Base-by-base conservation (phyloP, 2,329 filamentous ascomycete genomes). In the Stachybotrys elegans region DNA sequence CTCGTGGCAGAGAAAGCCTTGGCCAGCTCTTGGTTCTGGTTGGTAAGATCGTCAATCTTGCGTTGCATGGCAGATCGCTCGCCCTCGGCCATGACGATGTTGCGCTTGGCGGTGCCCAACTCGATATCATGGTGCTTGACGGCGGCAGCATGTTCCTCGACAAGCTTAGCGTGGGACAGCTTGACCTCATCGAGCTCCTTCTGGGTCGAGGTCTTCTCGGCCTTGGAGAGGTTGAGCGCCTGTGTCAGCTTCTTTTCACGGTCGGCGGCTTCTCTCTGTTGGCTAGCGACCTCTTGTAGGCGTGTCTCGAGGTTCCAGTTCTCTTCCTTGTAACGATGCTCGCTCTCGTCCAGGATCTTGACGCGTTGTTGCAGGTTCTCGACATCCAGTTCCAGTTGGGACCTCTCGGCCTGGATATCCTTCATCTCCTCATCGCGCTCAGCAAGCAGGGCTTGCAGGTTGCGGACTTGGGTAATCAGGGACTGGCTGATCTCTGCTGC, bases 401-500 rank as follows among this genome's bases (percentile, higher is more conserved):
- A 84, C 56, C 86, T 88, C 50, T 94, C 88, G 42, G 81, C 64
- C 53, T 86, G 86, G 49, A 83, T 73, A 16, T 83, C 76, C 62
- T 87, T 91, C 52, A 96, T 71, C 38, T 88, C 77, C 42, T 95
- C 91, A 51, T 98, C 93, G 53, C 89, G 87, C 67, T 97, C 90
- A 0, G 84, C 79, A 11, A 98, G 76, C 14, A 95, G 73, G 3
- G 83, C 78, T 64, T 98, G 93, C 43, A 98, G 69, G 60, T 93
- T 90, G 49, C 93, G 85, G 41, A 98, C 87, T 68, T 97, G 93
- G n/a, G 86, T 83, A 42, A 98, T 84, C 42, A 98, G 75, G 2
- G 90, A 95, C 6, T 89, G 95, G 59, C 90, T 96, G 57, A 98
- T 96, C 61, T 98, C 92, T 41, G 93, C 91, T n/a, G 92, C 93